A percentile compares a stretch with the other conserved stretches of the same genome.
Evolutionary conservation across 495 filamentous ascomycete species (phyloP).

Genomic region (Hypoxylon intermedium): DNA sequence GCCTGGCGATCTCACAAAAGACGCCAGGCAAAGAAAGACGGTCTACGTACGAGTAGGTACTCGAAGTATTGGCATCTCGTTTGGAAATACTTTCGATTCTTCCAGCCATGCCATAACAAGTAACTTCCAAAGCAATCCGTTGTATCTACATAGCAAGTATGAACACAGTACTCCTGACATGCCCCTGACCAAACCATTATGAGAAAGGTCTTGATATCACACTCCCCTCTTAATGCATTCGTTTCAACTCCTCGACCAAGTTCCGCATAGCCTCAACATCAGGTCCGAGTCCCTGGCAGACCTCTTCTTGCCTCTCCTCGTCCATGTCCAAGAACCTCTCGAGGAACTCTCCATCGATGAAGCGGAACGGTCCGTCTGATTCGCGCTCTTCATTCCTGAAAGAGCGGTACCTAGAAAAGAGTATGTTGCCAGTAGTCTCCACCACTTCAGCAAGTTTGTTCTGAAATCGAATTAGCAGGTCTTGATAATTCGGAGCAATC

Average conservation of each 20-base stretch:
- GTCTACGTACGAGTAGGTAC: too few relatives aligned
- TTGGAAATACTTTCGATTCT: background rate
- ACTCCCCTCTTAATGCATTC: conserved; percentile 65
- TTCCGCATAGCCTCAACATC: conserved; percentile 75
- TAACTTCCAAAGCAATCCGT: background rate
- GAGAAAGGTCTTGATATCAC: background rate
- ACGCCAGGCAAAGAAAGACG: too few relatives aligned
- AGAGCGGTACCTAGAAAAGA: conserved; percentile 78
- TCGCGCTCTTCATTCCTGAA: conserved; percentile 75
- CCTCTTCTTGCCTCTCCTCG: conserved; percentile 67
- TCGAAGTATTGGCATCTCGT: background rate
- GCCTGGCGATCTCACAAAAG: too few relatives aligned
- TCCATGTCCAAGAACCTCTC: conserved; percentile 80
- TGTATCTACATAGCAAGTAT: background rate
- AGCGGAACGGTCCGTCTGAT: conserved; percentile 78
- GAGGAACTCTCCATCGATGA: conserved; percentile 91
- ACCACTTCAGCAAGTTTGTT: conserved; percentile 66
- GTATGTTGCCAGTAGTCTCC: conserved; percentile 70
- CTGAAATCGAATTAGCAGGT: conserved; percentile 87
- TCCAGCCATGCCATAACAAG: background rate
- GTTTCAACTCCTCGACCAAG: conserved; percentile 74
- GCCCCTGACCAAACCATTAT: background rate
- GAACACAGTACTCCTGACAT: background rate
- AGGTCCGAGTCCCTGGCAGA: conserved; percentile 66
- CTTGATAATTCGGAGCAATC: conserved; percentile 71